Base-by-base conservation (phyloP, 495 filamentous ascomycete genomes). In the Staphylotrichum tortipilum region DNA sequence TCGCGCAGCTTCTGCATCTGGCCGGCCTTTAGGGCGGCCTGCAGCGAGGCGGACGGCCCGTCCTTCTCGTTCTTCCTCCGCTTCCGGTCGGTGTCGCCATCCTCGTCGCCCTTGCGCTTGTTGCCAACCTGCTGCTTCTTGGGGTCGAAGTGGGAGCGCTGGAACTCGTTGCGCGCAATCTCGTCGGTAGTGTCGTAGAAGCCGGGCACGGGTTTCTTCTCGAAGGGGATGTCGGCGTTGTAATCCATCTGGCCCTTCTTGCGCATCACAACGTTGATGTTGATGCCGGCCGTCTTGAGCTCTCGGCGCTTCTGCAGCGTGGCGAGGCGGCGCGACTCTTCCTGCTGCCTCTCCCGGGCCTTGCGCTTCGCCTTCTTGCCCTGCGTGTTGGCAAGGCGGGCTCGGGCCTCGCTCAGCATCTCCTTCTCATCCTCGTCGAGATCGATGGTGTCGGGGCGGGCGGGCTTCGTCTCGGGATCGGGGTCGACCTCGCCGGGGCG, bases 301-400 rank as follows among this genome's bases (percentile, higher is more conserved):
- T 98, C 92, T 23, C 92, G 81, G 21, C 94, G 85, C 70, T 98
- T 98, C 70, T 96, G 91, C 45, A 98, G 71, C 22, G 89, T 78
- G 1, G 94, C 92, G 34, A 97, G 68, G 42, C 92, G 78, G 46
- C 91, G 78, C 3, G 89, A 94, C 67, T 97, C 94, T 63, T 97
- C 94, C 49, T 97, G 78, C 66, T 97, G 91, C 52, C 92, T 76
- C 66, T 98, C 92, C 56, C 92, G 78, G 40, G 92, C 94, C 74
- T 98, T 98, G 47, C 92, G 79, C 76, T 98, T 98, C 6, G 92
- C 94, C 74, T 98, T 98, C 71, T 98, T 97, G 64, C 92, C 92
- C 66, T 96, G 90, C 29, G 91, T 96, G 58, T 98, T 98, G 31
- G 94, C 92, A 48, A 98, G 73, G 69, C 92, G 85, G 49, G 92